Evolutionary conservation across 768 basidiomycete genomes (phyloP).

Genomic region (Collybia sp.): DNA sequence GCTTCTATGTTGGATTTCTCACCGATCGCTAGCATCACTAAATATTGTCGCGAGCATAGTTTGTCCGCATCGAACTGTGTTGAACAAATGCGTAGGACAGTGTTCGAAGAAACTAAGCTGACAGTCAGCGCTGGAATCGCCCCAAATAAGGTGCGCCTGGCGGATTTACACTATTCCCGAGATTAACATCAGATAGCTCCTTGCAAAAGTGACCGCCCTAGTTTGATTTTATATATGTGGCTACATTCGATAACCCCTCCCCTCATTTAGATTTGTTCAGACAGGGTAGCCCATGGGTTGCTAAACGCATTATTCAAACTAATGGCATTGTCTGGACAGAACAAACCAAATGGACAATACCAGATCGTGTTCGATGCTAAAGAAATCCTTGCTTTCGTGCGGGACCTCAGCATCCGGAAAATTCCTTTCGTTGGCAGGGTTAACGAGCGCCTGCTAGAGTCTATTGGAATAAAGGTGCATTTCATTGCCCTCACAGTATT

Average conservation of each 20-base stretch:
- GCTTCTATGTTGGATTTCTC: conserved; percentile 2
- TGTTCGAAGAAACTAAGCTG: conserved; percentile 73
- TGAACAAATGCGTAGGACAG: conserved; percentile 65
- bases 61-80: conserved; percentile 74
- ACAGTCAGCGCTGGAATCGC: conserved; percentile 96
- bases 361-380: conserved; percentile 61
- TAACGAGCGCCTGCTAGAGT: conserved; percentile 81
- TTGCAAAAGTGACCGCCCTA: conserved; percentile 69
- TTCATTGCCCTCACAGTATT: background rate
- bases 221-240: background rate
- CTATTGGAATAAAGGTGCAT: conserved; percentile 78
- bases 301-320: background rate
- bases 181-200: conserved; percentile 49
- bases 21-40: conserved; percentile 58
- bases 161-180: conserved; percentile 4
- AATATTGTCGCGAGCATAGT: conserved; percentile 68
- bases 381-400: conserved; percentile 73
- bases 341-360: conserved; percentile 94
- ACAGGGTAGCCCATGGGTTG: conserved; percentile 51
- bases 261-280: conserved; percentile 75
- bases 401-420: conserved; percentile 77
- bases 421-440: conserved; percentile 91
- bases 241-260: background rate
- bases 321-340: conserved; percentile 37
- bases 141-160: conserved; percentile 73